phyloP scores from a whole-genome alignment of 805 yeast genomes.

The Candida alai region DNA sequence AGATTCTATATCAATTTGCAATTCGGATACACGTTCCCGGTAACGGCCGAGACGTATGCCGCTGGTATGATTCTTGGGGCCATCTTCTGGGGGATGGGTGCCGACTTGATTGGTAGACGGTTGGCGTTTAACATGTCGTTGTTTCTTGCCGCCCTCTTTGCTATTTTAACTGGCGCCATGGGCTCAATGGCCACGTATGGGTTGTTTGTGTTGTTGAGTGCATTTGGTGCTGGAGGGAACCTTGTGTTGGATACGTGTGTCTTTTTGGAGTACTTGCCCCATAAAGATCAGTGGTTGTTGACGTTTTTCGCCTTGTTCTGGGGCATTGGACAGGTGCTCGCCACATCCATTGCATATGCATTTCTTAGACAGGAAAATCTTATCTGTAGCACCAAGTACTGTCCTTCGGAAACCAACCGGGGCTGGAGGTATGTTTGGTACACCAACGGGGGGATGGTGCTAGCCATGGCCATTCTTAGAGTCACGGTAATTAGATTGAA shows the following conservation, averaged over 20 bases:
- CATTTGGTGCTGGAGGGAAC: slow-evolving; percentile 55
- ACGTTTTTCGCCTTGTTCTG: slow-evolving; percentile 52
- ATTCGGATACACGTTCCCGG: slow-evolving; percentile 22
- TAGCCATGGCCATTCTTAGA: slow-evolving; percentile 27
- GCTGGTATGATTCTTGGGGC: slow-evolving; percentile 51
- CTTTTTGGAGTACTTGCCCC: slow-evolving; percentile 51
- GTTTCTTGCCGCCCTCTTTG: slow-evolving; percentile 45
- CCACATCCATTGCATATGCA: slow-evolving; percentile 52
- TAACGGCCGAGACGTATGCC: slow-evolving; percentile 24
- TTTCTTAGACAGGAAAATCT: slow-evolving; percentile 48
- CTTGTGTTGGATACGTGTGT: slow-evolving; percentile 52
- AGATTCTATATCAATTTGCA: slow-evolving; percentile 24
- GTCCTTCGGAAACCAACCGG: slow-evolving; percentile 46
- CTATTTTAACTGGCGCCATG: slow-evolving; percentile 54
- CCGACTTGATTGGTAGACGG: slow-evolving; percentile 53
- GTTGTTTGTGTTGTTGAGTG: slow-evolving; percentile 42
- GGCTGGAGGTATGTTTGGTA: slow-evolving; percentile 60
- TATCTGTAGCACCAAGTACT: slow-evolving; percentile 38
- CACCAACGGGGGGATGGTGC: slow-evolving; percentile 48
- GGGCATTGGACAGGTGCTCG: slow-evolving; percentile 60
- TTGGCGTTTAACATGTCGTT: slow-evolving; percentile 49
- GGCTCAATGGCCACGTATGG: slow-evolving; percentile 47
- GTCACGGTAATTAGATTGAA: slow-evolving; percentile 33
- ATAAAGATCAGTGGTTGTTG: slow-evolving; percentile 46
- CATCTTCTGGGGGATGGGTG: slow-evolving; percentile 53